Evolutionary conservation across 352 stramenopile species (phyloP), one percentile per base, ranked within the genome.

Genomic region (Phytopythium sindhum): DNA sequence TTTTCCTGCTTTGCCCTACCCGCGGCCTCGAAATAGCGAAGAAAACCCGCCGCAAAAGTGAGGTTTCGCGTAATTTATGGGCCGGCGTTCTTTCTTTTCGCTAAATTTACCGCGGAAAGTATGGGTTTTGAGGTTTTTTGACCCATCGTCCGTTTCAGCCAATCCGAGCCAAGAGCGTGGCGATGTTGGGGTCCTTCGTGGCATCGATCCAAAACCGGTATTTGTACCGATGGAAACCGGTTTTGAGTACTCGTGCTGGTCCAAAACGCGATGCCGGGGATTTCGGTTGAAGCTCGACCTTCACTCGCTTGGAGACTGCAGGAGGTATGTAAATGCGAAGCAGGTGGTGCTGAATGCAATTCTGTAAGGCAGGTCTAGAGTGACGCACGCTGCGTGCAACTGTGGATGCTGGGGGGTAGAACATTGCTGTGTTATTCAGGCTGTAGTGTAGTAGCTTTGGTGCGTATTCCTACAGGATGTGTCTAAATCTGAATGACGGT

Each of bases 101-200:
- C 39, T 45, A 45, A 45, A 17, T n/a, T 45, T 45, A 45, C 39
- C 39, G 14, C 15, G 4, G 39, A n/a, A n/a, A n/a, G 0, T 12
- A 33, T 11, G 12, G 26, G 50, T 56, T 56, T 56, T 56, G 50
- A 56, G 50, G 50, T 39, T 56, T 56, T 56, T 56, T 15, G 14
- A 3, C 11, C 14, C 2, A 17, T 45, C 12, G 41, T 45, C 41
- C n/a, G 45, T 56, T 56, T 56, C 28, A 24, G 24, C 61, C 61
- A 63, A 67, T 67, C 19, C 28, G 12, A 29, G 14, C 0, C 0
- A 29, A 57, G 42, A 67, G 31, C 61, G 61, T 67, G 61, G 61
- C 61, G 26, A 33, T 31, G 31, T 29, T 6, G 15, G n/a, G 41
- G n/a, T 35, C 29, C 31, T 41, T 45, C 44, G 23, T 35, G 17